Evolutionary conservation across 495 filamentous ascomycete species (phyloP), one percentile per base, ranked within the genome.

Genomic region (Margaritispora aquatica): DNA sequence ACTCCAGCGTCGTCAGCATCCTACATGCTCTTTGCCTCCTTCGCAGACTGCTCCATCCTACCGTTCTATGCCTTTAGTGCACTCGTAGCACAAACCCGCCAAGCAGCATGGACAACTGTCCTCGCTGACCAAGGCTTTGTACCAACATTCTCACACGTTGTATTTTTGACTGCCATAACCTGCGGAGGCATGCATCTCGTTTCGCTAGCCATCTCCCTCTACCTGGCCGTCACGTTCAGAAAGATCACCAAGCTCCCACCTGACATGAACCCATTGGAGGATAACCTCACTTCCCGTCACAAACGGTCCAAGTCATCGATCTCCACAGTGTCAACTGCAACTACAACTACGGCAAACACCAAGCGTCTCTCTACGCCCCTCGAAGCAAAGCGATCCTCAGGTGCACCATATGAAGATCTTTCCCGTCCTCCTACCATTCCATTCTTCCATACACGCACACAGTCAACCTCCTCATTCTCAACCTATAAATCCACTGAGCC

Each of bases 191-290:
- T 95, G 11, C 91, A 96, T 67, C 71, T 85, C 1, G 55, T 92
- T 9, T 89, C 88, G 2, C 69, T 92, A 3, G 72, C 72, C 10
- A 74, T 95, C 26, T 88, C 87, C 1, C 68, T 88, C 21, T 95
- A 84, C 63, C 76, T 96, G 7, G 81, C 80, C 1, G 64, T 89
- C 51, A 80, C 88, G 60, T 96, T 96, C 84, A 83, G 84, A 10
- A 84, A 89, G 63, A 96, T 96, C 63, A 74, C 84, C 23, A 75
- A 75, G 15, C 78, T 96, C 55, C 92, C 92, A 1, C 92, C 92
- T 0, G 92, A 96, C 64, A 88, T 95, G 87, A 96, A 96, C 63
- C 92, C 92, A 8, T 73, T 96, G 8, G 92, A 96, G 66, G 84
- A 88, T 63, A 87, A 94, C 63, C 72, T 96, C 36, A 96, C 92